phyloP scores from a whole-genome alignment of 2,329 filamentous ascomycete genomes.

The Phoma sp. region DNA sequence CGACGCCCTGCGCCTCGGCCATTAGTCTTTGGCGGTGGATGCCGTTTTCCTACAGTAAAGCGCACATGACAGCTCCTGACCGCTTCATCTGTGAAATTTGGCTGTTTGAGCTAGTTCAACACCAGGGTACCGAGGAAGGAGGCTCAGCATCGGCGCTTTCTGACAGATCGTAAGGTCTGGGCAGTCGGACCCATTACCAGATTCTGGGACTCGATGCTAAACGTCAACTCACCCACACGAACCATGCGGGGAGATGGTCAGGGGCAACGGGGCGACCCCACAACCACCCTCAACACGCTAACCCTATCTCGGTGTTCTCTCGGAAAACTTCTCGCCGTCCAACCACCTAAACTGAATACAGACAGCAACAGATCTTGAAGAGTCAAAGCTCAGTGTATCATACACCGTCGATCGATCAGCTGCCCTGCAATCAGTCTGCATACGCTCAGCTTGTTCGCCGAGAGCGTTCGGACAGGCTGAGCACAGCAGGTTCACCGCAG shows the following conservation, averaged over 20 bases:
- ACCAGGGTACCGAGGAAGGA: background rate
- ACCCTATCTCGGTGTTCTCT: slow-evolving; percentile 8
- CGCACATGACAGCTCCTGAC: slow-evolving; percentile 4
- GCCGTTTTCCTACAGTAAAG: slow-evolving; percentile 3
- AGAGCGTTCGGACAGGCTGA: background rate
- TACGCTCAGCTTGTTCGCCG: slow-evolving; percentile 1
- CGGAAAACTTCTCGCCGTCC: slow-evolving; percentile 9
- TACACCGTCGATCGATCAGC: slow-evolving; percentile 11
- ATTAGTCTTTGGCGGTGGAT: slow-evolving; percentile 12
- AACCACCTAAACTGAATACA: background rate
- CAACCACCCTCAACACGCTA: no score
- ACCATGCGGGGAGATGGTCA: slow-evolving; percentile 16
- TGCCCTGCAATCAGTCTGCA: background rate
- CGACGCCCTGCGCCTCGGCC: slow-evolving; percentile 22
- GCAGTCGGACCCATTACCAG: slow-evolving; percentile 6
- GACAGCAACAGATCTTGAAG: slow-evolving; percentile 1
- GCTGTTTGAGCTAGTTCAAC: background rate
- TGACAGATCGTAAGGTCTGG: slow-evolving; percentile 4
- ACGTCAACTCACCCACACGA: slow-evolving; percentile 12
- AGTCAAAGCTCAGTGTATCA: slow-evolving; percentile 9
- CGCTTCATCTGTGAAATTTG: background rate
- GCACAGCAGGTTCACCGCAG: background rate
- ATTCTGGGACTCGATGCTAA: slow-evolving; percentile 2
- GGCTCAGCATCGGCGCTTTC: slow-evolving; percentile 6
- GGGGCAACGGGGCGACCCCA: slow-evolving; percentile 10